Conservation (phyloP, 129 eudicot species). For the Oenanthe sinensis region DNA sequence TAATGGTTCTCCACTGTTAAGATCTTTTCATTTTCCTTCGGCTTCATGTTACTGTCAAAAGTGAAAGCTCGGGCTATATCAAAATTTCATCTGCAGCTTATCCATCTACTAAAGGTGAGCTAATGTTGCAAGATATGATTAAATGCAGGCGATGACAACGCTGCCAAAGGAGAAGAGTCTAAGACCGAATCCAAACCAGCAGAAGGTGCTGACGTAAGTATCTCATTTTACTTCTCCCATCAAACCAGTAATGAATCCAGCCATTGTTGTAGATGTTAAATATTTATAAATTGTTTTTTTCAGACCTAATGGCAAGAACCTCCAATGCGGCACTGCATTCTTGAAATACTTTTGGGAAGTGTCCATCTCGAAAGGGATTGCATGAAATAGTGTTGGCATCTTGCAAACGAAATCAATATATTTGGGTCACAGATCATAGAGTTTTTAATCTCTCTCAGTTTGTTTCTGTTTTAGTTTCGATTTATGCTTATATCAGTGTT, state of each 20-base stretch:
- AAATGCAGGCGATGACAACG: slow-evolving; percentile 8
- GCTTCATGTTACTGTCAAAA: neutral
- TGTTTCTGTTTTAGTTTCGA: neutral
- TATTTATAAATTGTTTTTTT: neutral
- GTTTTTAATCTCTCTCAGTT: neutral
- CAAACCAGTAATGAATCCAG: neutral
- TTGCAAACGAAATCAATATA: neutral
- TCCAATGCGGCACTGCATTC: neutral
- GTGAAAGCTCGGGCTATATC: neutral
- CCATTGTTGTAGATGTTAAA: neutral
- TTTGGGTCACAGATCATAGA: slow-evolving; percentile 1
- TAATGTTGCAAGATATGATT: neutral
- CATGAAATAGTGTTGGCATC: slow-evolving; percentile 5
- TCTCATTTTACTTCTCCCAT: neutral
- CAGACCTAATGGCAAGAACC: slow-evolving; percentile 8
- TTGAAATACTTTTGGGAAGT: slow-evolving; percentile 1
- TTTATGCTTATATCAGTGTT: neutral
- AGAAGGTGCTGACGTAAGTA: neutral
- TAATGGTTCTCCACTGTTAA: neutral
- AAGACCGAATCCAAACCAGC: slow-evolving; percentile 4
- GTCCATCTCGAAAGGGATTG: neutral
- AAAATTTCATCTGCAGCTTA: neutral
- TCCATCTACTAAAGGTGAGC: neutral
- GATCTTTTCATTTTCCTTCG: neutral
- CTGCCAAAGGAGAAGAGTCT: slow-evolving; percentile 9